Base-by-base conservation (phyloP, 2,329 filamentous ascomycete species). In the Arthrobotrys sphaeroides region DNA sequence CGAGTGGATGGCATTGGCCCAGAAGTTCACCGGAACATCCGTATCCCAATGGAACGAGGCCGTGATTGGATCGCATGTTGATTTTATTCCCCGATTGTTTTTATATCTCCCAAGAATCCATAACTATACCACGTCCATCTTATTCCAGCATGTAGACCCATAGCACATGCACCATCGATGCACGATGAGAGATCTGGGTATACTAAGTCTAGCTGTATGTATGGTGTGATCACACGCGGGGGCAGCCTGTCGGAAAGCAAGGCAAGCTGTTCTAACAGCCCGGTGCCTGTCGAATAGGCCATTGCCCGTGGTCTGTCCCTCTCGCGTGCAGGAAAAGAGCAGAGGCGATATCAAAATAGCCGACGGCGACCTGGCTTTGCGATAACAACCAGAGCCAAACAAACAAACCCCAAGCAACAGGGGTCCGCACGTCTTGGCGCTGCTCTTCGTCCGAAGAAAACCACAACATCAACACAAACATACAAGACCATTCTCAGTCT, bases 391-490 rank as follows among this genome's bases (percentile, higher is more conserved):
- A 31, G 36, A 45, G 12, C 43, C 55, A 42, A 60, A 45, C 31
- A 57, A 22, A 13, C 51, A 16, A 57, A 28, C 45, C 28, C 5
- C 28, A 33, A 33, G 28, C 16, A 20, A 43, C 40, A 43, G 40
- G 22, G 33, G 20, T 42, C n/a, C n/a, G 33, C n/a, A n/a, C n/a
- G 55, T 12, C 62, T 64, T 73, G 42, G 68, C 68, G 33, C 40
- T 38, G 26, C 53, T 42, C 60, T 40, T 38, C 36, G 43, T 10
- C 26, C 31, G 12, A 18, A 33, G 12, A 22, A 61, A 65, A 74
- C 70, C 64, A 69, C 72, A 75, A 22, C 26, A 12, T 42, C 72
- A 75, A 75, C 72, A 69, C 72, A 67, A 43, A 49, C 42, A 24
- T 10, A 28, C 26, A 36, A 10, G 3, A 38, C 26, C 33, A 28